phyloP scores from a whole-genome alignment of 345 rosid species.

The Draba incana region DNA sequence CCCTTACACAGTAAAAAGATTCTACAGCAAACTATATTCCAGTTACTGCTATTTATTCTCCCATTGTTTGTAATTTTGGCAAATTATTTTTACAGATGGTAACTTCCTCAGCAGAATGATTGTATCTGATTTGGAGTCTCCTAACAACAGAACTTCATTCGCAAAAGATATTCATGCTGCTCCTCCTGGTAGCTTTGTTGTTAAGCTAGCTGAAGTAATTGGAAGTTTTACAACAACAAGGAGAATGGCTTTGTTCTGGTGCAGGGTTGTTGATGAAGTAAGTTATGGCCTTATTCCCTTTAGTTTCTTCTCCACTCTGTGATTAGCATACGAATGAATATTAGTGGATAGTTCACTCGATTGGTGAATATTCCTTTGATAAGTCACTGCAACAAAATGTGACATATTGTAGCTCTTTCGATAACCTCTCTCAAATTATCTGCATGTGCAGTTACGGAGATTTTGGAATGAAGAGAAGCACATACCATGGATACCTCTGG shows the following conservation, averaged over 20 bases:
- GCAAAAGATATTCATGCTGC: constrained; percentile 84
- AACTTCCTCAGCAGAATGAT: constrained; percentile 74
- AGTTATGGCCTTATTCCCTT: constrained; percentile 37
- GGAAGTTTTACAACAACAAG: constrained; percentile 80
- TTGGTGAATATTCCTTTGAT: constrained; percentile 15
- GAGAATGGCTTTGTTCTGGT: constrained; percentile 87
- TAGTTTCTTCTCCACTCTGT: constrained; percentile 17
- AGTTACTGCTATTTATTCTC: constrained; percentile 59
- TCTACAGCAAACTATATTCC: constrained; percentile 27
- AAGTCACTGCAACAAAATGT: constrained; percentile 10
- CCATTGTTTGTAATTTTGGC: constrained; percentile 65
- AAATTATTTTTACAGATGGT: constrained; percentile 79
- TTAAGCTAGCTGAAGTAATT: constrained; percentile 87
- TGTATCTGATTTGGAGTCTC: constrained; percentile 52
- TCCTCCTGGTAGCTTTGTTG: constrained; percentile 77
- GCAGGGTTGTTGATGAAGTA: constrained; percentile 80
- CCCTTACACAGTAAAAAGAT: not conserved
- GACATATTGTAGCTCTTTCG: constrained; percentile 17
- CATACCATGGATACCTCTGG: constrained; percentile 79
- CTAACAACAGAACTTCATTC: constrained; percentile 46
- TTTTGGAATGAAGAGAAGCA: constrained; percentile 75
- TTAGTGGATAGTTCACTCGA: constrained; percentile 21
- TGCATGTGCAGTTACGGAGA: constrained; percentile 70
- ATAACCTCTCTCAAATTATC: constrained; percentile 24
- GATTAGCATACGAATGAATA: constrained; percentile 5